Percentiles rank a stretch among this genome's conserved stretches.
Evolutionary conservation across 306 rosid species (phyloP).

Genomic region (Cicer cuneatum): DNA sequence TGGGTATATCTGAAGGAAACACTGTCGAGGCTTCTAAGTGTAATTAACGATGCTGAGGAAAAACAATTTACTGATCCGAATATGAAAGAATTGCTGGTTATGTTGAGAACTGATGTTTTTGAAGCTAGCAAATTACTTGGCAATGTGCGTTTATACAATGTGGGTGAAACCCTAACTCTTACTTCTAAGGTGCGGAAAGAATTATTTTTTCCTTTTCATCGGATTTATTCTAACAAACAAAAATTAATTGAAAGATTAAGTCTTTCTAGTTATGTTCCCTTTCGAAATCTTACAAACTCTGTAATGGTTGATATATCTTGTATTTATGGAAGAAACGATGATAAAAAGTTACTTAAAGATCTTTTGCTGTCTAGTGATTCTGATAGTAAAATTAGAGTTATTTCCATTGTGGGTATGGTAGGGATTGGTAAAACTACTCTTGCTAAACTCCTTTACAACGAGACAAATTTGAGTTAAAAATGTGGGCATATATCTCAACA

Average conservation of each 20-base stretch:
- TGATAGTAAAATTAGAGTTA: not conserved
- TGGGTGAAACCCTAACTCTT: not conserved
- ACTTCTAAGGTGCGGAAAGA: too few relatives aligned
- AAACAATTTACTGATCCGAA: not conserved
- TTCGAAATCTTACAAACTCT: conserved; percentile 13
- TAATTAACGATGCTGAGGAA: conserved; percentile 21
- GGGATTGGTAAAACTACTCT: conserved; percentile 45
- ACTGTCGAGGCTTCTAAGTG: not conserved
- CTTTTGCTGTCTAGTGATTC: conserved; percentile 2
- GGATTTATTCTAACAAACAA: not conserved
- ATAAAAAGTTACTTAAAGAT: conserved; percentile 33
- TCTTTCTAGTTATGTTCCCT: not conserved
- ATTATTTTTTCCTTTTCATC: not conserved
- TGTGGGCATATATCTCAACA: conserved; percentile 42
- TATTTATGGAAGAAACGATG: conserved; percentile 44
- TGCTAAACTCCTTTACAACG: conserved; percentile 38
- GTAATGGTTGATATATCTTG: conserved; percentile 42
- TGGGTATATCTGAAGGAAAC: not conserved
- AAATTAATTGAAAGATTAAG: conserved; percentile 9
- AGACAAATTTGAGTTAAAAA: conserved; percentile 21
- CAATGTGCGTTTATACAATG: not conserved
- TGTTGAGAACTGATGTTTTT: not conserved
- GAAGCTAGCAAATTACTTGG: not conserved
- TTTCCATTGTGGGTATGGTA: conserved; percentile 10
- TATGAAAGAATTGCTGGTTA: not conserved